Conservation (phyloP, 2,329 filamentous ascomycete genomes). For the Dothistroma septosporum region DNA sequence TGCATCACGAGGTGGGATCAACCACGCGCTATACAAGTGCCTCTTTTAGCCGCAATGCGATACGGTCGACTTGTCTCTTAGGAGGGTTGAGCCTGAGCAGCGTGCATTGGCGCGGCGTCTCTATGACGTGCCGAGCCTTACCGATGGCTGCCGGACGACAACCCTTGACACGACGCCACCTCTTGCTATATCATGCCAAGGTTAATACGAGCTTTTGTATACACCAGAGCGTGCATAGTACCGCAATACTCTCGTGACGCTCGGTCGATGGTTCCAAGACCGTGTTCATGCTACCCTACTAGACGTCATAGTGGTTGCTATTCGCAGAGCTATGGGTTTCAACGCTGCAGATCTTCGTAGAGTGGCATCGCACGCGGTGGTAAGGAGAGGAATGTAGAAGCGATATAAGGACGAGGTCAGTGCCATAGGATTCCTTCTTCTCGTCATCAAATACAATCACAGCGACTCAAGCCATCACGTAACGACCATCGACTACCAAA, state of each 20-base stretch:
- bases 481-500: background rate
- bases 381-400: background rate
- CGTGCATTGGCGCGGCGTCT: background rate
- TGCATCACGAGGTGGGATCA: background rate
- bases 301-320: background rate
- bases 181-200: background rate
- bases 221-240: background rate
- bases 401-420: constrained; percentile 1
- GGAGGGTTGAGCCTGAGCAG: background rate
- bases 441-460: background rate
- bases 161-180: background rate
- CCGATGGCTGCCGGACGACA: background rate
- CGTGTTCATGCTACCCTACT: background rate
- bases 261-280: background rate
- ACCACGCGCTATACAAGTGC: background rate
- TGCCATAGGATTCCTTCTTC: background rate
- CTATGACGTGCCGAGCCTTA: background rate
- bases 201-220: background rate
- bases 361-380: background rate
- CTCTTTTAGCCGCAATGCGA: background rate
- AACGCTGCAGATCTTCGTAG: background rate
- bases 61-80: background rate
- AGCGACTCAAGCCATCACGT: background rate
- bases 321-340: background rate
- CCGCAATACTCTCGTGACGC: background rate